Evolutionary conservation across 768 basidiomycete genomes (phyloP).

Genomic region (Termitomyces sp.): DNA sequence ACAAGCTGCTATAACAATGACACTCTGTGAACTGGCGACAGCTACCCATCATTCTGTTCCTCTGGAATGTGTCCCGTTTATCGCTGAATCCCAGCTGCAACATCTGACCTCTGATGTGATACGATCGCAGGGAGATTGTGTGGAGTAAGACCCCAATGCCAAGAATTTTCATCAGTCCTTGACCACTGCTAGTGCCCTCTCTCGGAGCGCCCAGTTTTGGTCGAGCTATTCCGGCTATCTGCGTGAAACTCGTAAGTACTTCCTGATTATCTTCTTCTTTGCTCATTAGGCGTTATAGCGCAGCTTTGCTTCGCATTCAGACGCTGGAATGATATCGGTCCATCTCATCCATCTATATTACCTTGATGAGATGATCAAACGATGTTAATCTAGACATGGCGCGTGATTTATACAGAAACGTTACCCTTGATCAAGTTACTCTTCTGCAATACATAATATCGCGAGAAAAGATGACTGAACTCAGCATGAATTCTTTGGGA

Average conservation of each 20-base stretch:
- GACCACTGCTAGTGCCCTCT: slow-evolving; percentile 46
- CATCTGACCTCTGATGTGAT: slow-evolving; percentile 10
- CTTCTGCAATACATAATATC: slow-evolving; percentile 40
- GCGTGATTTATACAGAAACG: slow-evolving; percentile 60
- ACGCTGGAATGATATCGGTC: slow-evolving; percentile 72
- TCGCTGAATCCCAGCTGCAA: slow-evolving; percentile 11
- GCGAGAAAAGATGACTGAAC: slow-evolving; percentile 33
- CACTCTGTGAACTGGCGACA: slow-evolving; percentile 73
- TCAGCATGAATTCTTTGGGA: slow-evolving; percentile 24
- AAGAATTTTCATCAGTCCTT: background rate
- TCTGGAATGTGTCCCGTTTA: slow-evolving; percentile 51
- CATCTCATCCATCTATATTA: slow-evolving; percentile 2
- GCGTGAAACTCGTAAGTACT: slow-evolving; percentile 63
- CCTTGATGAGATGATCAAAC: slow-evolving; percentile 1
- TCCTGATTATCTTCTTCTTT: background rate
- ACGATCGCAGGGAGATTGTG: slow-evolving; percentile 38
- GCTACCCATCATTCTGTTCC: slow-evolving; percentile 63
- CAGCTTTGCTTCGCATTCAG: slow-evolving; percentile 74
- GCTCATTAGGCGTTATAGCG: slow-evolving; percentile 30
- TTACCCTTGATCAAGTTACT: slow-evolving; percentile 49
- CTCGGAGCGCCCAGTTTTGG: slow-evolving; percentile 79
- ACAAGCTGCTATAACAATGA: slow-evolving; percentile 70
- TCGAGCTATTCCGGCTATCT: slow-evolving; percentile 83
- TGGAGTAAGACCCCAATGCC: slow-evolving; percentile 32
- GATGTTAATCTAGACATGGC: slow-evolving; percentile 41